Evolutionary conservation across 129 eudicot genomes (phyloP).

Genomic region (Saussurea involucrata): DNA sequence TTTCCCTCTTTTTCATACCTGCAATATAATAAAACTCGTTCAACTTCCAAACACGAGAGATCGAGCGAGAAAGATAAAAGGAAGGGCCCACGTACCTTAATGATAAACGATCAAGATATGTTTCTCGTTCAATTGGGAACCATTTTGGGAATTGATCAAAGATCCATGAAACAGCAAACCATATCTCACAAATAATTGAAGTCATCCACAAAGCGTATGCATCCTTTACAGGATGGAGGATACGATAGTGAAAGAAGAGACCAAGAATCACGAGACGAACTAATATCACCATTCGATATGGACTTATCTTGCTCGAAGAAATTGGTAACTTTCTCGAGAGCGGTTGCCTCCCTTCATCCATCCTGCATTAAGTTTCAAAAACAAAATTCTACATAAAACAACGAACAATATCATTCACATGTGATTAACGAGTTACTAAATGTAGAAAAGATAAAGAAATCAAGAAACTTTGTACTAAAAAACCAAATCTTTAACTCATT

Average conservation of each 20-base stretch:
- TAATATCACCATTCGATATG: slow-evolving; percentile 66
- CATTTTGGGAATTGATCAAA: slow-evolving; percentile 84
- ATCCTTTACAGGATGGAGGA: slow-evolving; percentile 70
- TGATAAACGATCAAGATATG: slow-evolving; percentile 73
- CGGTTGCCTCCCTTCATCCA: slow-evolving; percentile 89
- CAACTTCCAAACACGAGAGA: neutral
- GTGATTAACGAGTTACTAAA: neutral
- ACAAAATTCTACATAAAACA: neutral
- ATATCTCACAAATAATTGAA: slow-evolving; percentile 74
- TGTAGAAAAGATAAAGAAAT: neutral
- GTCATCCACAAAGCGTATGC: slow-evolving; percentile 73
- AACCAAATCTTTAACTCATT: neutral
- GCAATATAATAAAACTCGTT: neutral
- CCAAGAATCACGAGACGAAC: slow-evolving; percentile 58
- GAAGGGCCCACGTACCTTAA: slow-evolving; percentile 39
- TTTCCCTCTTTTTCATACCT: slow-evolving; percentile 89
- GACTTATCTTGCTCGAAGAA: slow-evolving; percentile 78
- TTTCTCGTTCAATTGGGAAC: slow-evolving; percentile 69
- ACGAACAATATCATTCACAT: neutral
- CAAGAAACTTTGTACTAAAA: neutral
- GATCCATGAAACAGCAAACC: slow-evolving; percentile 90
- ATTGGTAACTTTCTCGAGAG: slow-evolving; percentile 75
- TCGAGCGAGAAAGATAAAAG: neutral
- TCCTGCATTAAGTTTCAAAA: slow-evolving; percentile 34
- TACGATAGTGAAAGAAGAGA: slow-evolving; percentile 67